Evolutionary conservation across 208 protist species (phyloP).

Genomic region (Leishmania mexicana): DNA sequence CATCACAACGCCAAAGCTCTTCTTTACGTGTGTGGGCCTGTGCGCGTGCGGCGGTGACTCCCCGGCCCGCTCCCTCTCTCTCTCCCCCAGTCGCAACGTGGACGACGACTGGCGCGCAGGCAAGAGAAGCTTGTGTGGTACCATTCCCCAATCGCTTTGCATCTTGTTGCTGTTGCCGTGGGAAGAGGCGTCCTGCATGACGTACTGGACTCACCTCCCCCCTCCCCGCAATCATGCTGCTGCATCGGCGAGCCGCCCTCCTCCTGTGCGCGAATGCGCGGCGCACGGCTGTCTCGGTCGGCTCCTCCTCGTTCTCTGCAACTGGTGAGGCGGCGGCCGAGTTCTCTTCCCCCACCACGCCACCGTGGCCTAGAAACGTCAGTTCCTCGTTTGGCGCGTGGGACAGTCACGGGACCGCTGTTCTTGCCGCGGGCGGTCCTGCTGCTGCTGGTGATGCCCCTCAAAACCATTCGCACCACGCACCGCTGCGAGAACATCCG

Average conservation of each 20-base stretch:
- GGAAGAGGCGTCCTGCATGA: background rate
- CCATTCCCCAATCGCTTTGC: background rate
- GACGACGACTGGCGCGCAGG: background rate
- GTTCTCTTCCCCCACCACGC: background rate
- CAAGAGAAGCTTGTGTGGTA: background rate
- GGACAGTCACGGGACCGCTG: background rate
- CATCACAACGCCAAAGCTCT: background rate
- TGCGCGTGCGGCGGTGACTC: background rate
- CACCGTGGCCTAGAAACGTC: background rate
- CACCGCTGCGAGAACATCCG: background rate
- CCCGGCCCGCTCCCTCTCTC: background rate
- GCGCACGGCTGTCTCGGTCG: background rate
- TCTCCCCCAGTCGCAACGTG: background rate
- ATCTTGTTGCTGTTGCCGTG: background rate
- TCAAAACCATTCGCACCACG: background rate
- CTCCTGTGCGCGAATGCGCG: background rate
- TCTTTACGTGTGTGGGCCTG: background rate
- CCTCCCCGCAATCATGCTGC: background rate
- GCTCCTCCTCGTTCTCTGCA: background rate
- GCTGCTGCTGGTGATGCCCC: background rate
- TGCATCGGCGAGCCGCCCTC: slow-evolving; percentile 3
- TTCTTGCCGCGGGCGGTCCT: background rate
- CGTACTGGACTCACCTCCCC: background rate
- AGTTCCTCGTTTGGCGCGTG: background rate
- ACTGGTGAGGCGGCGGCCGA: background rate